phyloP scores from a whole-genome alignment of 805 yeast genomes.

The Danielia oregonensis region DNA sequence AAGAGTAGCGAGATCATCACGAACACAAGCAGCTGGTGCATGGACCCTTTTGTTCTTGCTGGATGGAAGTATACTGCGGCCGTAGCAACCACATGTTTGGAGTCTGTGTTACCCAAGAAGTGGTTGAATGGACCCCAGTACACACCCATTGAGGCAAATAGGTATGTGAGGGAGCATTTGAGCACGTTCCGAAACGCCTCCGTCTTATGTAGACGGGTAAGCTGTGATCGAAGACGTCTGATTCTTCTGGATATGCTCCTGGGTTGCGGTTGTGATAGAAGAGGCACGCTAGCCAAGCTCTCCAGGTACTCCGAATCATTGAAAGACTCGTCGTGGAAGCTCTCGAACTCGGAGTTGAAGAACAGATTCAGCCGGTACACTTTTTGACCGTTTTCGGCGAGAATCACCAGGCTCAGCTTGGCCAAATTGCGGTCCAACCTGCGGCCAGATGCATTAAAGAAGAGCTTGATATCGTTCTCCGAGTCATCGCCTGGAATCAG shows the following conservation, averaged over 20 bases:
- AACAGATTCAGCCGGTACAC: constrained; percentile 33
- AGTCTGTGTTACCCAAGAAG: constrained; percentile 61
- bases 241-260: neutral
- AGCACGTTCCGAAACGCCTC: constrained; percentile 33
- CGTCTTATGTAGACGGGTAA: constrained; percentile 8
- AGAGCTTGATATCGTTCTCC: constrained; percentile 3
- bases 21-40: constrained; percentile 69
- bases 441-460: constrained; percentile 1
- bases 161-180: constrained; percentile 72
- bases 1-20: constrained; percentile 53
- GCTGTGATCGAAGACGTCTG: neutral
- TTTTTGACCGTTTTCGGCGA: constrained; percentile 37
- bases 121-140: constrained; percentile 49
- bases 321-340: constrained; percentile 16
- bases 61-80: constrained; percentile 85
- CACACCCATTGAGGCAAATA: constrained; percentile 70
- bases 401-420: constrained; percentile 33
- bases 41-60: constrained; percentile 71
- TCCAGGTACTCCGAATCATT: constrained; percentile 13
- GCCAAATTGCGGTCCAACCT: constrained; percentile 2
- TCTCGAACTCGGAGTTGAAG: constrained; percentile 21
- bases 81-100: constrained; percentile 79
- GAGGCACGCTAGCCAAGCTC: constrained; percentile 5
- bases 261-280: constrained; percentile 1
- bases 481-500: constrained; percentile 1